Base-by-base conservation (phyloP, 2,329 filamentous ascomycete species). In the Helicocarpus griseus region DNA sequence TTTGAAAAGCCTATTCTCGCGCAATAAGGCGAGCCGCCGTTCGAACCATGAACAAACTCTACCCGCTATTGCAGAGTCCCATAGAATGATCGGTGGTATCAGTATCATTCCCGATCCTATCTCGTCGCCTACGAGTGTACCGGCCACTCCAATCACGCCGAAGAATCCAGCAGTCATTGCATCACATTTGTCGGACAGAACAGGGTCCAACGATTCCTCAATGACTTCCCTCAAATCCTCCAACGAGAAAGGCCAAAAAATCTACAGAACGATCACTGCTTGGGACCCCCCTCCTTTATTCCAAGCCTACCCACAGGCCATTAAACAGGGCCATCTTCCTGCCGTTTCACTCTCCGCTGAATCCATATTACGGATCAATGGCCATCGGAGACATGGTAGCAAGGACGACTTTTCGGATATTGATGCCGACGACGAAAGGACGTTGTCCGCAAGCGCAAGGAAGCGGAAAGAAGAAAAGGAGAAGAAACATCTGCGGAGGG, bases 251-350 rank as follows among this genome's bases (percentile, higher is more conserved):
- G 47, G 54, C 1, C 43, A 56, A 26, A 60, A 64, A 36, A 46
- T 56, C 1, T 39, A 56, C 1, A 56, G 57, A 8, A 56, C 56
- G n/a, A 58, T 50, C 59, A 65, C 60, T 52, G 62, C 60, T 11
- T 87, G 83, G 83, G 78, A 80, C 51, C 79, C 83, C 14, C 87
- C 88, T 5, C 87, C 89, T 1, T 72, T 96, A 11, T 94, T 90
- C 65, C 86, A 95, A 65, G 89, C 87, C 11, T 95, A 89, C 64
- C 85, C 87, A 0, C 89, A 95, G 67, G 82, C 88, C 2, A 78
- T 88, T 58, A 89, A 86, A 61, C 81, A 93, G 65, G 82, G 81
- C 9, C 81, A 78, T 14, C 73, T 95, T 2, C 78, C 83, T 24
- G 78, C 85, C 14, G 84, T 85, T 35, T 79, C 77, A 1, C 69